Conservation (phyloP, 1,284 basidiomycete species). For the Ceratobasidium sp. region DNA sequence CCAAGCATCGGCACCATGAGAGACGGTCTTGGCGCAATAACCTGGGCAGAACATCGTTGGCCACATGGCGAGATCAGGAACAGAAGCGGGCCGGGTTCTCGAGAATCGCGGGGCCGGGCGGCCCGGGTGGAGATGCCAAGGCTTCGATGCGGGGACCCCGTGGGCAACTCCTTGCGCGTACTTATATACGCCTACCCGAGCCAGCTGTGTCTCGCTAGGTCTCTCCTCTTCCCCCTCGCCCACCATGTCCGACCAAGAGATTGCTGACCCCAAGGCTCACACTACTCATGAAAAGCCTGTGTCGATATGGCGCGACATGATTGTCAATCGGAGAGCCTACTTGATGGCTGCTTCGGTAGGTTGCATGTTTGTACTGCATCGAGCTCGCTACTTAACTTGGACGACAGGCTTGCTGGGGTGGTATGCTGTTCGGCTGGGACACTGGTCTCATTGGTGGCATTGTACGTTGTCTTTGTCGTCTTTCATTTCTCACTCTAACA, state of each 20-base stretch:
- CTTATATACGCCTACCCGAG: neutral
- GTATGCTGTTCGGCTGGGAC: conserved; percentile 50
- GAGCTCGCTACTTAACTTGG: neutral
- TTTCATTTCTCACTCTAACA: neutral
- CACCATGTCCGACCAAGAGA: conserved; percentile 37
- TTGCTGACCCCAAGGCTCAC: conserved; percentile 31
- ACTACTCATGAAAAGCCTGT: conserved; percentile 43
- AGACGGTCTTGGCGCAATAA: neutral
- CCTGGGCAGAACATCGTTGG: neutral
- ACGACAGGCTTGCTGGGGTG: conserved; percentile 47
- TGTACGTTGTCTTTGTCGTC: conserved; percentile 17
- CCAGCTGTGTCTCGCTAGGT: neutral
- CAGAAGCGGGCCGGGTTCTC: conserved; percentile 2
- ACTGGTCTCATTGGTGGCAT: conserved; percentile 50
- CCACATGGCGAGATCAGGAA: neutral
- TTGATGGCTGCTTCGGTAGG: conserved; percentile 38
- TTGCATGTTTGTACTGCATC: neutral
- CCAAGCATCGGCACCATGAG: neutral
- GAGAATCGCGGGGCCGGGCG: neutral
- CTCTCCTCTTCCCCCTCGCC: neutral
- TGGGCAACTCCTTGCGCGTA: neutral
- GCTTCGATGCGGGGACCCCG: conserved; percentile 18
- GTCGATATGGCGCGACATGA: conserved; percentile 44
- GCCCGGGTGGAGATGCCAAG: neutral
- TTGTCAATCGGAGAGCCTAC: conserved; percentile 39